These are phyloP conservation scores for Globisporangium ultimum DNA, from an alignment of 352 stramenopile genomes.

Conservation along the genomic window DNA sequence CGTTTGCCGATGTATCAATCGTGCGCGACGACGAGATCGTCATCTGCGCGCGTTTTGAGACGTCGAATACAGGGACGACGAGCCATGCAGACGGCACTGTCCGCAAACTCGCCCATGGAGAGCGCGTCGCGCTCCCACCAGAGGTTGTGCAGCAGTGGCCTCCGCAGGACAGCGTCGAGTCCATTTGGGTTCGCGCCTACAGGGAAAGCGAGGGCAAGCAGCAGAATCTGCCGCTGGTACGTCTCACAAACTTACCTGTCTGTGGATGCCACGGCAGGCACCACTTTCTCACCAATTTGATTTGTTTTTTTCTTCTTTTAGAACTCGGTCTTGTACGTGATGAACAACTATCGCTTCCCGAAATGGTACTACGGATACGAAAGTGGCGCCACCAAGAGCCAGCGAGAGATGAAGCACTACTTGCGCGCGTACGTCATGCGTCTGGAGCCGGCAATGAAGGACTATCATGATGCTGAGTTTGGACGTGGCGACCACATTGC, in stretches of 20 bases:
- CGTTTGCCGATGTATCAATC: conserved; percentile 15
- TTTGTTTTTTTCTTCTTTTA: too few species aligned
- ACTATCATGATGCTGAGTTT: background rate
- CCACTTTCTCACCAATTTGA: too few species aligned
- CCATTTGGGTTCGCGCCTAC: conserved; percentile 33
- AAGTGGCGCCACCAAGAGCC: conserved; percentile 36
- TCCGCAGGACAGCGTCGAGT: conserved; percentile 13
- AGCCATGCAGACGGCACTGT: too few species aligned
- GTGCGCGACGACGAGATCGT: conserved; percentile 18
- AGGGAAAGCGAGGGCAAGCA: conserved; percentile 36
- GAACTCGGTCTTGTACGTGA: conserved; percentile 34
- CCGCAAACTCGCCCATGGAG: conserved; percentile 17
- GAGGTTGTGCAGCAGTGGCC: conserved; percentile 5
- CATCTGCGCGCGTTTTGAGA: conserved; percentile 44
- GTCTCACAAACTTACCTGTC: background rate
- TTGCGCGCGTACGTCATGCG: conserved; percentile 39
- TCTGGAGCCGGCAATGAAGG: conserved; percentile 2
- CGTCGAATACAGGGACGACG: conserved; percentile 1
- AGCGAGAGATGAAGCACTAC: conserved; percentile 46
- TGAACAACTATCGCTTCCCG: conserved; percentile 51
- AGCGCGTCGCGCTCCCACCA: conserved; percentile 15
- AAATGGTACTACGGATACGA: conserved; percentile 57
- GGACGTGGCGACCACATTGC: conserved; percentile 5
- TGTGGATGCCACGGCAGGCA: too few species aligned
- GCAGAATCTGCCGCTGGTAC: conserved; percentile 21